A percentile compares a stretch with the other conserved stretches of the same genome.
phyloP scores from a whole-genome alignment of 352 stramenopile genomes.

The Globisporangium nagaii region DNA sequence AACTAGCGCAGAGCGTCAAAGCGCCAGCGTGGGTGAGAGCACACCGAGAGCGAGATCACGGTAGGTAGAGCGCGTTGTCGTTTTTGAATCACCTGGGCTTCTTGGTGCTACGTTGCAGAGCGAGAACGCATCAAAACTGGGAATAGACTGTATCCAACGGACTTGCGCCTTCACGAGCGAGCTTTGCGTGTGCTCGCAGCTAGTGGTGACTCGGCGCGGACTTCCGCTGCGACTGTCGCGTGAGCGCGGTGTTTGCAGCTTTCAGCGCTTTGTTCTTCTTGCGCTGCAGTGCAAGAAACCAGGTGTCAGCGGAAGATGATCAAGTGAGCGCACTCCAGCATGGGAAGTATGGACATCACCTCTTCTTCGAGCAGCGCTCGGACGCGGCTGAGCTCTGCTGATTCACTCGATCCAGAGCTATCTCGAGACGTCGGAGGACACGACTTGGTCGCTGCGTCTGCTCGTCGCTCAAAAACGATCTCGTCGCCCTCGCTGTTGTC shows the following conservation, averaged over 20 bases:
- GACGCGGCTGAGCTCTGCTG: slow-evolving; percentile 1
- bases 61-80: too few relatives aligned
- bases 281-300: slow-evolving; percentile 12
- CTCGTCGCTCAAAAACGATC: slow-evolving; percentile 3
- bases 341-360: slow-evolving; percentile 14
- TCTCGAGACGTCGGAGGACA: background rate
- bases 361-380: slow-evolving; percentile 25
- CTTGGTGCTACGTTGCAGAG: too few relatives aligned
- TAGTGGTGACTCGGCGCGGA: background rate
- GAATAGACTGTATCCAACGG: background rate
- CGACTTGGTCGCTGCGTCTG: background rate
- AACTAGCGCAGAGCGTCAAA: too few relatives aligned
- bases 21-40: too few relatives aligned
- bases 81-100: too few relatives aligned
- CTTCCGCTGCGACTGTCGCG: slow-evolving; percentile 24
- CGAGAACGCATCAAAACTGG: slow-evolving; percentile 3
- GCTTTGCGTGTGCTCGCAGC: too few relatives aligned
- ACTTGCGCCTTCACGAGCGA: too few relatives aligned
- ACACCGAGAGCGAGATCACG: too few relatives aligned
- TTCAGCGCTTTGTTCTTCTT: slow-evolving; percentile 41
- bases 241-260: slow-evolving; percentile 34
- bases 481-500: slow-evolving; percentile 7
- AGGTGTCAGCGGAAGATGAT: too few relatives aligned
- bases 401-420: background rate
- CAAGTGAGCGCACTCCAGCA: too few relatives aligned